Conservation (phyloP, 1,284 basidiomycete genomes). For the Rugosomyces carneus region DNA sequence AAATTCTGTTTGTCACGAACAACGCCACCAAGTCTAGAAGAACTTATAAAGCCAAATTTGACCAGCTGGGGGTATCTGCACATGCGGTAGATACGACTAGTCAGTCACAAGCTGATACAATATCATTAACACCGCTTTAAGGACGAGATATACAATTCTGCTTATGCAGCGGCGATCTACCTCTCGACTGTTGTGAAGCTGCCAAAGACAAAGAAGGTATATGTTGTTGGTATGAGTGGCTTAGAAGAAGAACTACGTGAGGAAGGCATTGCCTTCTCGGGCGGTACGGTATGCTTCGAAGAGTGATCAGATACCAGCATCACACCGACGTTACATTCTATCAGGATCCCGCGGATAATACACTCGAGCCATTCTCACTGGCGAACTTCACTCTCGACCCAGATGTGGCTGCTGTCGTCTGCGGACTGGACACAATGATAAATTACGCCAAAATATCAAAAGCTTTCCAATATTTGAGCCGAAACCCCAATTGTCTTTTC, state of each 20-base stretch:
- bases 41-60: slow-evolving; percentile 88
- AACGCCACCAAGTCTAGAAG: slow-evolving; percentile 93
- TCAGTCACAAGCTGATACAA: slow-evolving; percentile 9
- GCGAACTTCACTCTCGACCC: slow-evolving; percentile 71
- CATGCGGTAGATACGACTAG: slow-evolving; percentile 64
- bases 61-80: slow-evolving; percentile 81
- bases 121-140: slow-evolving; percentile 25
- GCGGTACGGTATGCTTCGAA: slow-evolving; percentile 72
- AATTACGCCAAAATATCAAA: slow-evolving; percentile 95
- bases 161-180: slow-evolving; percentile 91
- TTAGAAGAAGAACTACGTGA: slow-evolving; percentile 88
- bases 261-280: slow-evolving; percentile 76
- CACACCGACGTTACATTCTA: neutral
- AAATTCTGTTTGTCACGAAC: slow-evolving; percentile 93
- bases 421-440: slow-evolving; percentile 74
- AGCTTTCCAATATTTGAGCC: slow-evolving; percentile 85
- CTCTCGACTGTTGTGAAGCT: slow-evolving; percentile 85
- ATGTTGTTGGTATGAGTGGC: slow-evolving; percentile 90
- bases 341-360: slow-evolving; percentile 81
- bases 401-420: slow-evolving; percentile 84
- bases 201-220: slow-evolving; percentile 90
- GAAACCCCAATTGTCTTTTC: slow-evolving; percentile 78
- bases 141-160: slow-evolving; percentile 96
- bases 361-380: slow-evolving; percentile 67
- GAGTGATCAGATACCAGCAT: neutral